phyloP scores from a whole-genome alignment of 2,329 filamentous ascomycete genomes.

The Penicillium sp. region DNA sequence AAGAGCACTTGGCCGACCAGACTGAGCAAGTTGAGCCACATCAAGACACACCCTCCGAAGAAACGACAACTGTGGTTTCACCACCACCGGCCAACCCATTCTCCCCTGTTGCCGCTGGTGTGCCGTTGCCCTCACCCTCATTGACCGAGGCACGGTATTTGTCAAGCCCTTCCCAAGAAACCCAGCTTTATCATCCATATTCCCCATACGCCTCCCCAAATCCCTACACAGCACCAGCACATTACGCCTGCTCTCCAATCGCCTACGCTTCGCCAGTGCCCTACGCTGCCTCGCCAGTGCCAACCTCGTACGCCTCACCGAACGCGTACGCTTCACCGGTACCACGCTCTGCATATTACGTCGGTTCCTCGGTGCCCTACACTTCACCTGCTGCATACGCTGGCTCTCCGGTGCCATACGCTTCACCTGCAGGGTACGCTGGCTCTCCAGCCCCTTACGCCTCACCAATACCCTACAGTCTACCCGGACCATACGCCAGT shows the following conservation, averaged over 20 bases:
- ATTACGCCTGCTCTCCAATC: conserved; percentile 7
- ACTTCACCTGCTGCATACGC: conserved; percentile 14
- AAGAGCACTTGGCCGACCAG: not conserved
- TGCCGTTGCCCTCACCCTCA: conserved; percentile 33
- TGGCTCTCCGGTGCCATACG: conserved; percentile 5
- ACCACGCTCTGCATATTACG: conserved; percentile 23
- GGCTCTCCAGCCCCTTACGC: conserved; percentile 8
- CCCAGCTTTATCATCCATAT: conserved; percentile 25
- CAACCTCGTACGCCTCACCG: not conserved
- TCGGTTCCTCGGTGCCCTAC: conserved; percentile 5
- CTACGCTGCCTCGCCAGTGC: conserved; percentile 7
- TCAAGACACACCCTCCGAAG: conserved; percentile 1
- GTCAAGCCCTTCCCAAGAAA: conserved; percentile 25
- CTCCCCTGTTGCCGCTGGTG: conserved; percentile 23
- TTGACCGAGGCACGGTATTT: conserved; percentile 30
- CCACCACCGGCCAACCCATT: conserved; percentile 25
- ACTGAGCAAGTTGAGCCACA: not conserved
- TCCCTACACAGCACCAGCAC: not conserved
- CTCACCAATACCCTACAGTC: not conserved
- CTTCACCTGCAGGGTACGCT: conserved; percentile 16
- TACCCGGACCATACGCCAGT: conserved; percentile 4
- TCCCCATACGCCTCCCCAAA: conserved; percentile 17
- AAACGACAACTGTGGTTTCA: conserved; percentile 21
- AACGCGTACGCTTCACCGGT: conserved; percentile 21
- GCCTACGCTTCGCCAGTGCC: conserved; percentile 12